A percentile compares a stretch with the other conserved stretches of the same genome.
phyloP scores from a whole-genome alignment of 495 filamentous ascomycete species.

The Penicillium samsonianum region DNA sequence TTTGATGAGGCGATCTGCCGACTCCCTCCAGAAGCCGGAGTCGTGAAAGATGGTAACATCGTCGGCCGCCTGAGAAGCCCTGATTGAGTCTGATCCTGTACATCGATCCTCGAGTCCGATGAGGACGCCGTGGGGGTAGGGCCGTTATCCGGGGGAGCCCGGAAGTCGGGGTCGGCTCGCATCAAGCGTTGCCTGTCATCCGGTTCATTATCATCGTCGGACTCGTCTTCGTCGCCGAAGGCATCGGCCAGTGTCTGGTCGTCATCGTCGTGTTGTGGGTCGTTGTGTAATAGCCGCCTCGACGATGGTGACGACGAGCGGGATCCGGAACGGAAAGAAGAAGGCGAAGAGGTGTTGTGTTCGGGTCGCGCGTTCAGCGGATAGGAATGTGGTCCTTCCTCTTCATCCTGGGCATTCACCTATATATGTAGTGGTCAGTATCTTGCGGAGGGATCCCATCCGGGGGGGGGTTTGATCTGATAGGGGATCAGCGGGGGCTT shows the following conservation, averaged over 20 bases:
- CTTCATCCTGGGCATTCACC: constrained; percentile 56
- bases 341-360: constrained; percentile 79
- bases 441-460: constrained; percentile 16
- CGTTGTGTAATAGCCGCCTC: constrained; percentile 54
- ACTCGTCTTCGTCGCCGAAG: constrained; percentile 73
- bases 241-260: constrained; percentile 84
- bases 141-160: constrained; percentile 33
- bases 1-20: constrained; percentile 61
- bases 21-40: constrained; percentile 39
- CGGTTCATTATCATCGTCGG: constrained; percentile 68
- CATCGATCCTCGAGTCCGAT: constrained; percentile 34
- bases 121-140: constrained; percentile 38
- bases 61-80: constrained; percentile 52
- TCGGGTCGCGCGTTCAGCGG: constrained; percentile 39
- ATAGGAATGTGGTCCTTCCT: constrained; percentile 49
- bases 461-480: constrained; percentile 16
- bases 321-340: constrained; percentile 86
- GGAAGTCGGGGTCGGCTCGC: constrained; percentile 59
- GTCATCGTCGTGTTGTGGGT: constrained; percentile 57
- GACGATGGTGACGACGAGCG: constrained; percentile 71
- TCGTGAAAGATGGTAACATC: constrained; percentile 49
- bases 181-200: constrained; percentile 88
- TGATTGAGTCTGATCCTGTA: constrained; percentile 25
- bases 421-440: constrained; percentile 29
- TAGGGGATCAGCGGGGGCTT: constrained; percentile 29